Conservation (phyloP, 768 basidiomycete species). For the Leccinum variicolor region DNA sequence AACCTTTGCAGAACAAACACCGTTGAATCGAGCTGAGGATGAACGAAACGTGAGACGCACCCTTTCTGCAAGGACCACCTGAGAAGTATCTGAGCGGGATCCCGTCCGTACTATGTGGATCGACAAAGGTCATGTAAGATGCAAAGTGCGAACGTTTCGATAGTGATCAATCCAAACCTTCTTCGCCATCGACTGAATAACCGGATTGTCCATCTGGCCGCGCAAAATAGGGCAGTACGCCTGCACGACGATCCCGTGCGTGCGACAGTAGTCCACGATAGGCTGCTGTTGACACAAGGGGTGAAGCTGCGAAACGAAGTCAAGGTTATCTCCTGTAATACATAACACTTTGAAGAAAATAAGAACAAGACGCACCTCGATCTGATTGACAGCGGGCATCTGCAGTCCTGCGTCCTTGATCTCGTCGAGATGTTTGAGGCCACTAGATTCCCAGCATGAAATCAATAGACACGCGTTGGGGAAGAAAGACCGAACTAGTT, state of each 20-base stretch:
- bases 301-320: conserved; percentile 50
- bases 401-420: conserved; percentile 59
- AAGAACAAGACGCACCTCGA: conserved; percentile 51
- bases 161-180: conserved; percentile 43
- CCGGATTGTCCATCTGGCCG: conserved; percentile 50
- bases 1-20: conserved; percentile 42
- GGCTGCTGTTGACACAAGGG: conserved; percentile 79
- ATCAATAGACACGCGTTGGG: neutral
- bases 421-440: conserved; percentile 71
- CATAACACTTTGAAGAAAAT: neutral
- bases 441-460: conserved; percentile 37
- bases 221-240: conserved; percentile 78
- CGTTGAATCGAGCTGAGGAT: neutral
- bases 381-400: conserved; percentile 74
- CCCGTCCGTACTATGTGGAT: conserved; percentile 47
- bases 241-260: conserved; percentile 58
- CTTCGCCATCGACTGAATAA: conserved; percentile 50
- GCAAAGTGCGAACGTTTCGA: conserved; percentile 8
- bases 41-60: conserved; percentile 38
- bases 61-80: conserved; percentile 89
- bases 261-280: conserved; percentile 71
- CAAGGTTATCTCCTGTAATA: conserved; percentile 3
- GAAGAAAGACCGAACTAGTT: conserved; percentile 58
- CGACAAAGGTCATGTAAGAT: neutral
- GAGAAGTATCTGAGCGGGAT: conserved; percentile 77